Evolutionary conservation across 2,329 filamentous ascomycete genomes (phyloP).

Genomic region (Aspergillus japonicus): DNA sequence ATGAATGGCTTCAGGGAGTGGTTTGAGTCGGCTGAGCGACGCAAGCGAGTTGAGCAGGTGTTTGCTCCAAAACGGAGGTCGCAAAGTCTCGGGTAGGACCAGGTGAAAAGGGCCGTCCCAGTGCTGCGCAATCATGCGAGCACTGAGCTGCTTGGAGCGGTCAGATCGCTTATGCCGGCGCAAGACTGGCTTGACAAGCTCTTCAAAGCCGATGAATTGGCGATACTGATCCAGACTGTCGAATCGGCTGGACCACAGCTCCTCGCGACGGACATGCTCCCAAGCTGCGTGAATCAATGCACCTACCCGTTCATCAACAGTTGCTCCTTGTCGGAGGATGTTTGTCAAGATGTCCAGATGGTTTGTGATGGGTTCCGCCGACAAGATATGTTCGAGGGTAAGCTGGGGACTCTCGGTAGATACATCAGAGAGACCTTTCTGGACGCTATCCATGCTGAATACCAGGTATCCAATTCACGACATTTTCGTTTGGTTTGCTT

Average conservation of each 20-base stretch:
- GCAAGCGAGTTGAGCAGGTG: constrained; percentile 2
- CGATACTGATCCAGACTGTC: constrained; percentile 3
- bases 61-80: constrained; percentile 2
- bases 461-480: too few relatives aligned
- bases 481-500: too few relatives aligned
- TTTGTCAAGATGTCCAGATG: constrained; percentile 1
- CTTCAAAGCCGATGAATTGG: not conserved
- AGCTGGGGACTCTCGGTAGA: too few relatives aligned
- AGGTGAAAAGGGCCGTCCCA: not conserved
- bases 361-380: too few relatives aligned
- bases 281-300: constrained; percentile 4
- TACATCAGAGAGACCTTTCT: too few relatives aligned
- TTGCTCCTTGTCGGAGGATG: not conserved
- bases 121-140: not conserved
- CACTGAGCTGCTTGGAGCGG: not conserved
- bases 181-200: not conserved
- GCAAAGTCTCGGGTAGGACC: not conserved
- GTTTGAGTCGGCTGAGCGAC: not conserved
- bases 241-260: constrained; percentile 4
- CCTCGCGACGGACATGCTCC: not conserved
- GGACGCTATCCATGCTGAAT: too few relatives aligned
- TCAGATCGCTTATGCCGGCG: constrained; percentile 1
- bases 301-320: not conserved
- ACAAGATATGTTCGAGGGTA: too few relatives aligned
- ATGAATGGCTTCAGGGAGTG: not conserved